phyloP scores from a whole-genome alignment of 495 filamentous ascomycete species.

The Aspergillus bertholletiae region DNA sequence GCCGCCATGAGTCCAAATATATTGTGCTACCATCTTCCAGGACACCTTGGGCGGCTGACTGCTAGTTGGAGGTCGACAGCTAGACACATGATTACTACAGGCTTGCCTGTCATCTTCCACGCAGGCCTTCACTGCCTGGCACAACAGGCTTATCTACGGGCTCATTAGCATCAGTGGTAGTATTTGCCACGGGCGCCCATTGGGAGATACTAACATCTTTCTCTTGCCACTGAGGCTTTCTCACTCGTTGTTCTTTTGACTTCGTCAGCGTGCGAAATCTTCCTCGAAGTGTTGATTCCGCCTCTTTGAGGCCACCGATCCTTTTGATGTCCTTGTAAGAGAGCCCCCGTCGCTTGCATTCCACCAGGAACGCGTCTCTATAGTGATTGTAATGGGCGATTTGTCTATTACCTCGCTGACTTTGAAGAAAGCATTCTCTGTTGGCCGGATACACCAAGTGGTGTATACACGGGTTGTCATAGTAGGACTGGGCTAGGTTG shows the following conservation, averaged over 20 bases:
- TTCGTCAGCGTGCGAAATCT: slow-evolving; percentile 79
- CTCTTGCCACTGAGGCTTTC: slow-evolving; percentile 74
- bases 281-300: slow-evolving; percentile 85
- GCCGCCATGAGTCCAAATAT: slow-evolving; percentile 67
- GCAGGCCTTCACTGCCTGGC: slow-evolving; percentile 35
- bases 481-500: not conserved
- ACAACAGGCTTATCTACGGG: slow-evolving; percentile 31
- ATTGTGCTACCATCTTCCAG: slow-evolving; percentile 79
- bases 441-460: not conserved
- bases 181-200: not conserved
- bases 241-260: slow-evolving; percentile 63
- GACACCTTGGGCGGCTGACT: slow-evolving; percentile 52
- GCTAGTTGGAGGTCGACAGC: not conserved
- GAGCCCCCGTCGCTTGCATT: slow-evolving; percentile 58
- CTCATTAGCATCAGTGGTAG: slow-evolving; percentile 11
- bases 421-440: not conserved
- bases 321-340: slow-evolving; percentile 78
- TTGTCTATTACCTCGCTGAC: not conserved
- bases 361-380: slow-evolving; percentile 64
- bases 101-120: slow-evolving; percentile 11
- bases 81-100: slow-evolving; percentile 5
- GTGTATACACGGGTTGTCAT: not conserved
- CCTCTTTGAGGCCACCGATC: slow-evolving; percentile 63
- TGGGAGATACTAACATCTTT: slow-evolving; percentile 63
- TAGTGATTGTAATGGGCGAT: slow-evolving; percentile 18